These are phyloP conservation scores for Ogataea dorogensis DNA, from an alignment of 805 yeast species.

Conservation along the genomic window DNA sequence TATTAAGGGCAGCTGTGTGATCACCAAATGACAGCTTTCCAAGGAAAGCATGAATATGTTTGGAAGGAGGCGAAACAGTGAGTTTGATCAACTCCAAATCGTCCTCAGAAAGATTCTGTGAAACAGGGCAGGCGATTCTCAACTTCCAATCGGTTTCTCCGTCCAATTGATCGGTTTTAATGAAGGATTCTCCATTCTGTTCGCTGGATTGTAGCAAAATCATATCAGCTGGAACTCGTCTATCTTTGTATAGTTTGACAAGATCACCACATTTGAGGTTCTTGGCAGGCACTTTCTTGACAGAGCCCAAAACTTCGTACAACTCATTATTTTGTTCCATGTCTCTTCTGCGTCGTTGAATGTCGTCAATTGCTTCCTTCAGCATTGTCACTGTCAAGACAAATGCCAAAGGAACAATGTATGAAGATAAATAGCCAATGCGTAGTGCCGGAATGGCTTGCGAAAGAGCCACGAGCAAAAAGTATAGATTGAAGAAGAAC, in stretches of 20 bases:
- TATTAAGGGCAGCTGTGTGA: constrained; percentile 61
- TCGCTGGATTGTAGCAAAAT: constrained; percentile 81
- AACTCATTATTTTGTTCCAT: constrained; percentile 81
- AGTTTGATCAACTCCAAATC: constrained; percentile 55
- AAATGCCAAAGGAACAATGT: constrained; percentile 91
- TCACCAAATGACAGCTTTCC: constrained; percentile 69
- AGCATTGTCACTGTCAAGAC: constrained; percentile 90
- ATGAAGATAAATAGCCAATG: constrained; percentile 90
- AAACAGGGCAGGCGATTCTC: constrained; percentile 69
- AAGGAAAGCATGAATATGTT: constrained; percentile 74
- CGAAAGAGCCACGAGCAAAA: constrained; percentile 88
- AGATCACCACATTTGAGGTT: constrained; percentile 84
- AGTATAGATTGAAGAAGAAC: constrained; percentile 91
- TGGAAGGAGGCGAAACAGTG: constrained; percentile 79
- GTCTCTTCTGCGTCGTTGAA: constrained; percentile 87
- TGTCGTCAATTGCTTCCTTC: constrained; percentile 94
- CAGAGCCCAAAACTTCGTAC: constrained; percentile 63
- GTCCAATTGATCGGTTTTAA: constrained; percentile 95
- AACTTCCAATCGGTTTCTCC: constrained; percentile 99
- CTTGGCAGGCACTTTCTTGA: constrained; percentile 48
- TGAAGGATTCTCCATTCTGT: constrained; percentile 80
- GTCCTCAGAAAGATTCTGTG: constrained; percentile 59
- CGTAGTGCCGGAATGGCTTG: constrained; percentile 87
- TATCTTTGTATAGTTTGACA: constrained; percentile 73
- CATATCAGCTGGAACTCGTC: constrained; percentile 92